These are phyloP conservation scores for Exophiala alcalophila DNA, from an alignment of 2,329 filamentous ascomycete species.

Conservation along the genomic window DNA sequence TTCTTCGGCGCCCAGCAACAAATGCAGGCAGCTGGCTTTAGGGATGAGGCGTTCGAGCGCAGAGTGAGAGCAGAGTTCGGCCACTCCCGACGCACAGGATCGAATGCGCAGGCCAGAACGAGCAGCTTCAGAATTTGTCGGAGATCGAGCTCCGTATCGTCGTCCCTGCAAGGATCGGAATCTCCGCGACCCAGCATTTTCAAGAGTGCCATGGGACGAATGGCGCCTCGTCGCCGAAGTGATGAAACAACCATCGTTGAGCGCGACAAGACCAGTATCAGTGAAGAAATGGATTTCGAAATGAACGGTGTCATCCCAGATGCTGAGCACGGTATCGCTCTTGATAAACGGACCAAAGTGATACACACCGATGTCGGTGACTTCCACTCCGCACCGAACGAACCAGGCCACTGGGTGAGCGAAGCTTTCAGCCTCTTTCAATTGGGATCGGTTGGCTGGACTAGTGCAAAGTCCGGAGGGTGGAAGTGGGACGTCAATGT, in stretches of 20 bases:
- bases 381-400: slow-evolving; percentile 2
- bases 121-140: slow-evolving; percentile 2
- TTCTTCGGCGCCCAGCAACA: slow-evolving; percentile 68
- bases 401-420: slow-evolving; percentile 19
- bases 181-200: slow-evolving; percentile 8
- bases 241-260: slow-evolving; percentile 18
- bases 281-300: slow-evolving; percentile 12
- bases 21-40: slow-evolving; percentile 53
- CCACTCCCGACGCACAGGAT: slow-evolving; percentile 28
- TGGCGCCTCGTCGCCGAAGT: slow-evolving; percentile 10
- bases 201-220: slow-evolving; percentile 9
- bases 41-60: slow-evolving; percentile 59
- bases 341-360: not conserved
- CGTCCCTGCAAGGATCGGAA: not conserved
- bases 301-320: slow-evolving; percentile 7
- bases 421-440: slow-evolving; percentile 20
- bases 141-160: slow-evolving; percentile 9
- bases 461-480: slow-evolving; percentile 3
- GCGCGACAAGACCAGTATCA: slow-evolving; percentile 8
- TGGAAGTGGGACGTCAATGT: slow-evolving; percentile 18
- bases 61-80: slow-evolving; percentile 61
- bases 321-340: not conserved
- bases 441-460: slow-evolving; percentile 15
- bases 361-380: slow-evolving; percentile 11
- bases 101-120: not conserved